These are phyloP conservation scores for Pisolithus albus DNA, from an alignment of 768 basidiomycete species.

Conservation along the genomic window DNA sequence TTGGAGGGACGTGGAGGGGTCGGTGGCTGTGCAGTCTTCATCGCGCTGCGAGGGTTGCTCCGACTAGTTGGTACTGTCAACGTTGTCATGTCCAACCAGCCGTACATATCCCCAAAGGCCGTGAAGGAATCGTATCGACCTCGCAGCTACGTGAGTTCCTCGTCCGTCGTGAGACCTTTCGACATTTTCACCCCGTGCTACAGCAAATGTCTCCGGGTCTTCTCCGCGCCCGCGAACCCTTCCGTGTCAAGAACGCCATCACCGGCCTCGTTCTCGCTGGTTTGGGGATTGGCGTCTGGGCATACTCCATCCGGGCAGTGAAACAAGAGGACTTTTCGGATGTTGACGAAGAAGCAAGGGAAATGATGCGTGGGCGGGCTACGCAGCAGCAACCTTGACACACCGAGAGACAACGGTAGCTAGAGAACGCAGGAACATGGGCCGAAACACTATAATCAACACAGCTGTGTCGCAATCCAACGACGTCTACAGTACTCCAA, in stretches of 20 bases:
- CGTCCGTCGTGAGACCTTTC: neutral
- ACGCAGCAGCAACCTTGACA: too few relatives aligned
- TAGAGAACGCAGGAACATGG: too few relatives aligned
- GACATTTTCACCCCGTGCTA: neutral
- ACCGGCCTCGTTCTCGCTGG: conserved; percentile 65
- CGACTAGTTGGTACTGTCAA: too few relatives aligned
- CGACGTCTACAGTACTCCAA: too few relatives aligned
- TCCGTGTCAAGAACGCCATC: conserved; percentile 68
- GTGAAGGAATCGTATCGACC: conserved; percentile 33
- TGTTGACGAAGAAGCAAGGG: conserved; percentile 69
- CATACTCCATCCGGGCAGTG: conserved; percentile 90
- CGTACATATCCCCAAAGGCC: conserved; percentile 29
- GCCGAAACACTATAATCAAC: too few relatives aligned
- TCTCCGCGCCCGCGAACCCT: conserved; percentile 81
- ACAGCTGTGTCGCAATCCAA: too few relatives aligned
- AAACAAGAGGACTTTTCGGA: conserved; percentile 91
- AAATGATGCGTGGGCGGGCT: conserved; percentile 33
- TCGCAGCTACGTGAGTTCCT: conserved; percentile 29
- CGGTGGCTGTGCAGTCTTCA: too few relatives aligned
- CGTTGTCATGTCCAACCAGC: conserved; percentile 27
- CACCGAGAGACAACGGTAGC: too few relatives aligned
- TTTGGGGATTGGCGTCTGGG: conserved; percentile 79
- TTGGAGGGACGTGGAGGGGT: too few relatives aligned
- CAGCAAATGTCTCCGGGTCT: conserved; percentile 86
- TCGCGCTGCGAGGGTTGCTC: too few relatives aligned